Evolutionary conservation across 169 alveolate genomes (phyloP).

Genomic region (Besnoitia besnoiti): DNA sequence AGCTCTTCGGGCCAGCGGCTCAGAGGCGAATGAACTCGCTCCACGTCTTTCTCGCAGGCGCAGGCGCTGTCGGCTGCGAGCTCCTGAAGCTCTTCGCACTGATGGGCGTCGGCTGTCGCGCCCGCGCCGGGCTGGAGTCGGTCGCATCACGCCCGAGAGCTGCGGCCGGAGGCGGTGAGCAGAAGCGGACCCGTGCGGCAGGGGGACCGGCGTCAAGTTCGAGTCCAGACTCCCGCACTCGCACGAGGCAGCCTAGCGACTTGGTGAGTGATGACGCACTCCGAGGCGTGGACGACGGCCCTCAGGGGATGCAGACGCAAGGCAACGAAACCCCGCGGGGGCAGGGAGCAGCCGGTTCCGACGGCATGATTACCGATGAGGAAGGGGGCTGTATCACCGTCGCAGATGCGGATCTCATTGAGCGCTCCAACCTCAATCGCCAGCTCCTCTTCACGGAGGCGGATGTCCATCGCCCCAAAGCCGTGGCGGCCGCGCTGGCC

Average conservation of each 20-base stretch:
- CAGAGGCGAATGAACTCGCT: slow-evolving; percentile 51
- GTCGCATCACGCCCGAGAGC: background rate
- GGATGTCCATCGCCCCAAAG: slow-evolving; percentile 66
- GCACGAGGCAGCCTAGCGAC: no score
- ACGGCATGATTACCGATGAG: background rate
- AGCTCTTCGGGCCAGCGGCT: slow-evolving; percentile 51
- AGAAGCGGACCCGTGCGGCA: background rate
- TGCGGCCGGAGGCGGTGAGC: background rate
- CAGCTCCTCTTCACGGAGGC: slow-evolving; percentile 94
- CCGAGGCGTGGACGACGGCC: no score
- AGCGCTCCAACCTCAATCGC: slow-evolving; percentile 96
- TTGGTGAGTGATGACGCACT: no score
- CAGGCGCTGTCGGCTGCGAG: slow-evolving; percentile 99
- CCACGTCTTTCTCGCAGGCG: slow-evolving; percentile 83
- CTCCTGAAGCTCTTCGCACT: slow-evolving; percentile 95
- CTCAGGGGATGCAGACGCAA: background rate
- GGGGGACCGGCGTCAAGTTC: background rate
- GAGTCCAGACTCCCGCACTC: no score
- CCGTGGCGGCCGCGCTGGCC: slow-evolving; percentile 62
- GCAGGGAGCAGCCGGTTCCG: background rate
- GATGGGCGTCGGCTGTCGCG: slow-evolving; percentile 88
- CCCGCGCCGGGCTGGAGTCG: no score
- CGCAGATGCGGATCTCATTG: slow-evolving; percentile 98
- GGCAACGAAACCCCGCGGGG: background rate
- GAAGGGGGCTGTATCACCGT: slow-evolving; percentile 79